Evolutionary conservation across 106 monocot species (phyloP).

Genomic region (Acanthochlamys bracteata): DNA sequence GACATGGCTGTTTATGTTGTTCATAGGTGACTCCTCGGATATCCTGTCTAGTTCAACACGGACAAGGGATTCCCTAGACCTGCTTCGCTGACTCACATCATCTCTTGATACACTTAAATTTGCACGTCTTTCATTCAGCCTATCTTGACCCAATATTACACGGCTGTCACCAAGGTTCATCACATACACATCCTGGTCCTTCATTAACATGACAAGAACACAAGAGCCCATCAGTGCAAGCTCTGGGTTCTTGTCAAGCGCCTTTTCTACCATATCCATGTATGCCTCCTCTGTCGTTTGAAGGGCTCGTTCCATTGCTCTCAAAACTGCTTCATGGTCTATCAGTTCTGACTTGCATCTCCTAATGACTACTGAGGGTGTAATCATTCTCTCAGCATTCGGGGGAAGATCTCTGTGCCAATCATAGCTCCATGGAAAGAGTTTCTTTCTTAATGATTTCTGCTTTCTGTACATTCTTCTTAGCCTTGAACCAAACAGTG

Average conservation of each 20-base stretch:
- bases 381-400: slow-evolving; percentile 26
- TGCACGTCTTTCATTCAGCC: slow-evolving; percentile 22
- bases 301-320: slow-evolving; percentile 73
- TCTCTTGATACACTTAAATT: slow-evolving; percentile 28
- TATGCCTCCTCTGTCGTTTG: slow-evolving; percentile 78
- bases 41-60: slow-evolving; percentile 89
- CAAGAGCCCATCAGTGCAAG: slow-evolving; percentile 97
- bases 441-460: slow-evolving; percentile 69
- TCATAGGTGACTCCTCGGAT: slow-evolving; percentile 92
- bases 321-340: slow-evolving; percentile 77
- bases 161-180: slow-evolving; percentile 99
- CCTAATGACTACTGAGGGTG: slow-evolving; percentile 34
- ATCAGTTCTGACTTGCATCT: slow-evolving; percentile 78
- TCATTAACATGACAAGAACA: slow-evolving; percentile 98
- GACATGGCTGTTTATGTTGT: slow-evolving; percentile 42
- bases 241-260: slow-evolving; percentile 83
- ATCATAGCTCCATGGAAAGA: slow-evolving; percentile 92
- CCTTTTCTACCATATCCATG: slow-evolving; percentile 77
- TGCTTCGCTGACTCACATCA: slow-evolving; percentile 34
- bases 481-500: slow-evolving; percentile 41
- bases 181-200: slow-evolving; percentile 94
- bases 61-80: slow-evolving; percentile 67
- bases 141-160: slow-evolving; percentile 83
- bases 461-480: slow-evolving; percentile 65
- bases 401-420: slow-evolving; percentile 73